Conservation (phyloP, 768 basidiomycete species). For the Lactarius akahatsu region DNA sequence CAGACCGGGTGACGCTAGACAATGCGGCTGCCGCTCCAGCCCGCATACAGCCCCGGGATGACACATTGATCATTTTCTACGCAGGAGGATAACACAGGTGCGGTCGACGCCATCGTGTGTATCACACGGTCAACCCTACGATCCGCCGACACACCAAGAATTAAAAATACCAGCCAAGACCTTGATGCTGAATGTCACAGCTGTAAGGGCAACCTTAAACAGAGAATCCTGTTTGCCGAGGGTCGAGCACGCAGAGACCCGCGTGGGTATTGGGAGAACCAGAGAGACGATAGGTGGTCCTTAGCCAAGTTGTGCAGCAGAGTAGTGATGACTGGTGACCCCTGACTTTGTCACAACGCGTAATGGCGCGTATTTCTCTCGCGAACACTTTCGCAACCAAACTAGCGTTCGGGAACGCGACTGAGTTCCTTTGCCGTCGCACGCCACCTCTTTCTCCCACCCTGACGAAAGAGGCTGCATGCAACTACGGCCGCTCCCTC, state of each 20-base stretch:
- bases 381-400: too few species aligned
- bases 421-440: too few species aligned
- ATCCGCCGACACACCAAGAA: slow-evolving; percentile 92
- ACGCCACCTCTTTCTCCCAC: too few species aligned
- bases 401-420: too few species aligned
- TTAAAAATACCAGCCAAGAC: slow-evolving; percentile 94
- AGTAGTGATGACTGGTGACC: too few species aligned
- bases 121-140: slow-evolving; percentile 78
- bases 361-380: too few species aligned
- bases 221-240: slow-evolving; percentile 52
- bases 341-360: too few species aligned
- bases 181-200: slow-evolving; percentile 92
- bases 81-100: slow-evolving; percentile 64
- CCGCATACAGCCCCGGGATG: slow-evolving; percentile 88
- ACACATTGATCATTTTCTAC: slow-evolving; percentile 68
- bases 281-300: slow-evolving; percentile 40
- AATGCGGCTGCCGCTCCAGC: slow-evolving; percentile 92
- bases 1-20: slow-evolving; percentile 93
- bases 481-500: too few species aligned
- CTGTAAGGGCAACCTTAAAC: slow-evolving; percentile 80
- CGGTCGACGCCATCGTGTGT: slow-evolving; percentile 59
- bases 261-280: slow-evolving; percentile 54
- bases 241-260: slow-evolving; percentile 70
- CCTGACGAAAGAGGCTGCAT: too few species aligned
- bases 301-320: too few species aligned